Conservation (phyloP, 495 filamentous ascomycete species). For the Neurospora terricola region DNA sequence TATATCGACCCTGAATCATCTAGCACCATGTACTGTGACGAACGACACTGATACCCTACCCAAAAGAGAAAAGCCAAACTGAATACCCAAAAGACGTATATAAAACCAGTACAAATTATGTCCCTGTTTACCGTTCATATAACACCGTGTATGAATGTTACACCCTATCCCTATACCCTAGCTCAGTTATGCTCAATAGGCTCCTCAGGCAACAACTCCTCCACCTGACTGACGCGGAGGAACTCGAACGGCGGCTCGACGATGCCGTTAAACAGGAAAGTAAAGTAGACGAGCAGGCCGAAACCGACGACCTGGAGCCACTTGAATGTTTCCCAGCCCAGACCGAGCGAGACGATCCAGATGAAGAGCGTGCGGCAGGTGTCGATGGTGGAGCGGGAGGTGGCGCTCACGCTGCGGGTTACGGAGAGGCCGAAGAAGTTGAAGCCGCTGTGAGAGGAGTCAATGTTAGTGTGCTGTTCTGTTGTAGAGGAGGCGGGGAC, state of each 20-base stretch:
- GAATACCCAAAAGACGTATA: background rate
- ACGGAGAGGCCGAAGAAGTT: constrained; percentile 97
- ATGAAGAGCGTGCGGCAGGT: constrained; percentile 97
- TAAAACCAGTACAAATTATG: background rate
- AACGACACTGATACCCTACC: background rate
- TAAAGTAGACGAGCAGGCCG: constrained; percentile 84
- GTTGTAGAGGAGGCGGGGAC: background rate
- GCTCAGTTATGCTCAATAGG: constrained; percentile 62
- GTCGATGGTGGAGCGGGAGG: constrained; percentile 88
- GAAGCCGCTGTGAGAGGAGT: constrained; percentile 56
- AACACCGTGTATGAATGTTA: background rate
- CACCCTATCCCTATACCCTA: constrained; percentile 1
- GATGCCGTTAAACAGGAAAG: constrained; percentile 92
- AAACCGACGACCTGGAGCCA: constrained; percentile 93
- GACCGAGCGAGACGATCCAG: constrained; percentile 86
- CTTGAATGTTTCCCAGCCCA: constrained; percentile 97
- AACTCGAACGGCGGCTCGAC: constrained; percentile 62
- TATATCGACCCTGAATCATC: background rate
- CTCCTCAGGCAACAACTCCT: constrained; percentile 71
- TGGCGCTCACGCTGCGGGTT: constrained; percentile 79
- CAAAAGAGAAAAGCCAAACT: background rate
- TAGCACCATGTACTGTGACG: background rate
- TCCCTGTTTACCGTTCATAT: background rate
- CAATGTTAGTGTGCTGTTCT: background rate
- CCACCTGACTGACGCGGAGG: constrained; percentile 45